Evolutionary conservation across 2,329 filamentous ascomycete species (phyloP).

Genomic region (Colletotrichum phormii): DNA sequence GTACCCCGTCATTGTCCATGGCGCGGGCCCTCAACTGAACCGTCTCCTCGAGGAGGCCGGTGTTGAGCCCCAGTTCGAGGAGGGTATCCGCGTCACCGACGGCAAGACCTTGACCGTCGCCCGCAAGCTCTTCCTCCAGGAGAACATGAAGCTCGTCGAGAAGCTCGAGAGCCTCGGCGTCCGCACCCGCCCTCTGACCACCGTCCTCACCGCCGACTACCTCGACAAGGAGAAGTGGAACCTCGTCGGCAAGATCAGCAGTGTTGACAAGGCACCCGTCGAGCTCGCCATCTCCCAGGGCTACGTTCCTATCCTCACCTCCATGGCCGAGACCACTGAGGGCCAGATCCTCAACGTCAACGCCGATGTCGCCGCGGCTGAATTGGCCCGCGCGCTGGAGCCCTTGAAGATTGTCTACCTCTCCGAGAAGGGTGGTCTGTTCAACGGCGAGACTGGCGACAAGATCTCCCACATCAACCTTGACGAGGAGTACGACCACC

Average conservation of each 20-base stretch:
- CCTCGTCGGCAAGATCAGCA: conserved; percentile 93
- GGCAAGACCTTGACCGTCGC: conserved; percentile 93
- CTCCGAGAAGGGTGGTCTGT: conserved; percentile 97
- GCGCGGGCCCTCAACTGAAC: conserved; percentile 95
- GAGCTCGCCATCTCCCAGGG: conserved; percentile 91
- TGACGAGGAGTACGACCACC: conserved; percentile 92
- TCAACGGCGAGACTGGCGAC: conserved; percentile 91
- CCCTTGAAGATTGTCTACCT: conserved; percentile 98
- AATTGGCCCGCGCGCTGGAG: conserved; percentile 88
- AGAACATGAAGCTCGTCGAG: conserved; percentile 93
- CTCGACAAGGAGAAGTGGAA: conserved; percentile 97
- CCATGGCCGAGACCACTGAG: conserved; percentile 93
- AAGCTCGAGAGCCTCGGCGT: conserved; percentile 91
- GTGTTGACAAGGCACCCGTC: conserved; percentile 90
- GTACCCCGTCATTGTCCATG: conserved; percentile 95
- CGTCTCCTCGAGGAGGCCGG: conserved; percentile 89
- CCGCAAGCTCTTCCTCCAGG: conserved; percentile 91
- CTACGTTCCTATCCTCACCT: conserved; percentile 92
- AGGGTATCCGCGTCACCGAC: conserved; percentile 95
- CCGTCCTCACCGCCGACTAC: conserved; percentile 93
- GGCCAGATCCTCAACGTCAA: conserved; percentile 98
- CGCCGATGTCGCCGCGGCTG: conserved; percentile 94
- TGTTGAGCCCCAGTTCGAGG: conserved; percentile 94
- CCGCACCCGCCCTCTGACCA: conserved; percentile 87
- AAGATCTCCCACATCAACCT: conserved; percentile 98